Conservation (phyloP, 192 early-diverging fungal species). For the Linnemannia schmuckeri region DNA sequence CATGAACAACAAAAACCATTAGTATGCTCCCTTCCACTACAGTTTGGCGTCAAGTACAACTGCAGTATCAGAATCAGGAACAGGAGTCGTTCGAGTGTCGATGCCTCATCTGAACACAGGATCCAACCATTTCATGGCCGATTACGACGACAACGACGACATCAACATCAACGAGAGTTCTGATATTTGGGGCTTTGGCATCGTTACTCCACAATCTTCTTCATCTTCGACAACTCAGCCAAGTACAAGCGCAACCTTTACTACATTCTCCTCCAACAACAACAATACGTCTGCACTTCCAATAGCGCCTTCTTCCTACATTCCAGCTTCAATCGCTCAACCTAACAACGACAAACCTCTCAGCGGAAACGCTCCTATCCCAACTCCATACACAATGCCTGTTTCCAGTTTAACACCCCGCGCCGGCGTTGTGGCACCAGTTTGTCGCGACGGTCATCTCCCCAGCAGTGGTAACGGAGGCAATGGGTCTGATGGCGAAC, state of each 20-base stretch:
- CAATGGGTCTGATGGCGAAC: neutral
- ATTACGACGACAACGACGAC: neutral
- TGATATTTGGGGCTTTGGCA: neutral
- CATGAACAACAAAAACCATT: neutral
- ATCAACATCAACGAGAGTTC: slow-evolving; percentile 1
- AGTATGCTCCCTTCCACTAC: neutral
- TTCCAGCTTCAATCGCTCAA: neutral
- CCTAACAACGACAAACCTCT: neutral
- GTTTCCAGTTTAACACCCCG: slow-evolving; percentile 15
- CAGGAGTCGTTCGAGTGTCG: slow-evolving; percentile 4
- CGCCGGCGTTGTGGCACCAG: neutral
- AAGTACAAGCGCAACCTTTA: neutral
- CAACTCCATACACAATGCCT: neutral
- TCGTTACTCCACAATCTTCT: neutral
- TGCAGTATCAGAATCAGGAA: slow-evolving; percentile 4
- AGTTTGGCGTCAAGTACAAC: slow-evolving; percentile 1
- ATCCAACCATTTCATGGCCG: neutral
- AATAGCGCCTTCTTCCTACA: neutral
- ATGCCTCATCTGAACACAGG: slow-evolving; percentile 4
- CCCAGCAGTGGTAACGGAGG: neutral
- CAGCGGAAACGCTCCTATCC: neutral
- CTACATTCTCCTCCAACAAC: neutral
- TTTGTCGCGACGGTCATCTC: slow-evolving; percentile 30
- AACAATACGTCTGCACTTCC: neutral
- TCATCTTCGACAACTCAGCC: neutral